phyloP scores from a whole-genome alignment of 2,329 filamentous ascomycete species.

The Atkinsonella texensis region DNA sequence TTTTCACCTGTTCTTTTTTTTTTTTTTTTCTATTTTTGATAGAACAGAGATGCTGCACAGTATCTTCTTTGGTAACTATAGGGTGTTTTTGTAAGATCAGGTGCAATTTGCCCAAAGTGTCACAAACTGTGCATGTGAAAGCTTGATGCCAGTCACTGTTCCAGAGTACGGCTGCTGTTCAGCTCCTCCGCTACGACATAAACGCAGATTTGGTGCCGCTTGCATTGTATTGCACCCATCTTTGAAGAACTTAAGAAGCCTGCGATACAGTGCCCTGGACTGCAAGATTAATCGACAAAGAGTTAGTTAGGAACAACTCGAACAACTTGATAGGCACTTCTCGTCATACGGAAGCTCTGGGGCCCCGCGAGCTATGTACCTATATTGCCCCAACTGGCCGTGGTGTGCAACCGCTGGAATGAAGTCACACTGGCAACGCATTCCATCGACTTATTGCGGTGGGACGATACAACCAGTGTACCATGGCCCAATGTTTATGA shows the following conservation, averaged over 20 bases:
- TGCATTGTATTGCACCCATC: background rate
- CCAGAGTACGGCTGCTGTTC: too few relatives aligned
- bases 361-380: background rate
- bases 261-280: too few relatives aligned
- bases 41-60: conserved; percentile 20
- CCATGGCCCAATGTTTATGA: conserved; percentile 3
- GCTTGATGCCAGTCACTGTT: background rate
- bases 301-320: background rate
- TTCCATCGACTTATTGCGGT: conserved; percentile 22
- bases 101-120: conserved; percentile 5
- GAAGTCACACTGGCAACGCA: conserved; percentile 25
- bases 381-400: background rate
- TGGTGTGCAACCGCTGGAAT: conserved; percentile 21
- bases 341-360: background rate
- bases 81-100: conserved; percentile 13
- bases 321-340: background rate
- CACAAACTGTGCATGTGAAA: background rate
- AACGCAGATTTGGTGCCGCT: background rate
- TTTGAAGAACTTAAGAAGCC: too few relatives aligned
- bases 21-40: conserved; percentile 10
- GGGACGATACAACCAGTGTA: background rate
- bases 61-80: conserved; percentile 20
- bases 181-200: background rate
- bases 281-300: background rate
- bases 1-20: background rate